Base-by-base conservation (phyloP, 108 stramenopile species). In the Skeletonema grethae region DNA sequence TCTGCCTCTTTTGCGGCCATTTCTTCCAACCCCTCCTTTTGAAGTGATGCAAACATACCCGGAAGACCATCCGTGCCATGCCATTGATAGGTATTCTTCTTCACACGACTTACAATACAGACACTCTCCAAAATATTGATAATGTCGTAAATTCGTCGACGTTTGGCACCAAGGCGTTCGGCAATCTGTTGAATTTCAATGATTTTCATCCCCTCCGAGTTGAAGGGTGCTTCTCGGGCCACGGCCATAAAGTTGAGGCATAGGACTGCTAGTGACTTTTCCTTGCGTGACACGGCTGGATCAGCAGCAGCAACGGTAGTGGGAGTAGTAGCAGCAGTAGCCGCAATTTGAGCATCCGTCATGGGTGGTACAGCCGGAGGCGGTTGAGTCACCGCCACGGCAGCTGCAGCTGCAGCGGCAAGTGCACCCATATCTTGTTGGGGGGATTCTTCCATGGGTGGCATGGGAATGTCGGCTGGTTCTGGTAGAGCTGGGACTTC, bases 181-280 rank as follows among this genome's bases (percentile, higher is more conserved):
- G 46, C 46, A 48, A 48, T 48, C 18, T 48, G 46, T 48, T 48
- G 46, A 18, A 48, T 48, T 48, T 48, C 46, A 48, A 48, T 48
- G 16, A 48, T 48, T 16, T 48, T 48, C 46, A 48, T 48, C 16
- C 46, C 46, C 2, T 48, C 46, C 0, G 46, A 6, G 5, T 74
- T 20, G 9, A 36, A 30, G 41, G 59, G 15, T 2, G 59, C 0
- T 8, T 60, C 28, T 22, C 66, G 56, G 0, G 53, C 56, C 41
- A 46, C 41, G 12, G 75, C 69, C 60, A 86, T 50, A 62, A 91
- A 88, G 75, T 77, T 83, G 58, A 82, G 77, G 8, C 84, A 84
- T 28, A 91, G 38, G 7, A 87, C 62, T 3, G 85, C 86, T 25
- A 91, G 72, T 13, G 86, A 87, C 60, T 91, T 91, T 28, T 77